These are phyloP conservation scores for Torulaspora maleeae DNA, from an alignment of 805 yeast genomes.

Conservation along the genomic window DNA sequence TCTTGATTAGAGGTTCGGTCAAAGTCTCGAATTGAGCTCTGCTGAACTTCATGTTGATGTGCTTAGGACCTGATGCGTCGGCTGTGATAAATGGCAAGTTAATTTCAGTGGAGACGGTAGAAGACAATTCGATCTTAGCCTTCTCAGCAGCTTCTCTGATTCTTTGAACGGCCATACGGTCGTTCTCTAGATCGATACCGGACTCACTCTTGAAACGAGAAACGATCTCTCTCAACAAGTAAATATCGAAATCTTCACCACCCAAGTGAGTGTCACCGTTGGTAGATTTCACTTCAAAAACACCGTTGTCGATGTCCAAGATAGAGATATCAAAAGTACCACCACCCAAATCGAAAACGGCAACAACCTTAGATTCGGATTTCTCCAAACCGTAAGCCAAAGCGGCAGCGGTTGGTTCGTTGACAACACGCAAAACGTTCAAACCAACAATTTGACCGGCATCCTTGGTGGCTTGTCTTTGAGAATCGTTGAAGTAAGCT, in stretches of 20 bases:
- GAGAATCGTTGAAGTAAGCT: constrained; percentile 78
- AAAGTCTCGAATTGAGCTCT: constrained; percentile 70
- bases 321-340: constrained; percentile 98
- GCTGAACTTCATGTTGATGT: constrained; percentile 59
- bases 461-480: constrained; percentile 85
- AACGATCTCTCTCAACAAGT: constrained; percentile 77
- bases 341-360: constrained; percentile 97
- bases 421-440: constrained; percentile 73
- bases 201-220: constrained; percentile 72
- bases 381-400: constrained; percentile 92
- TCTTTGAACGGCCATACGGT: constrained; percentile 69
- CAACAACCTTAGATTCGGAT: constrained; percentile 72
- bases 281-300: constrained; percentile 94
- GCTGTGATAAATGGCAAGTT: constrained; percentile 78
- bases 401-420: constrained; percentile 90
- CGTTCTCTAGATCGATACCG: constrained; percentile 53
- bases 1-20: constrained; percentile 62
- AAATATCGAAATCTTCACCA: constrained; percentile 85
- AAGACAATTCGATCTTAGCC: constrained; percentile 74
- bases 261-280: constrained; percentile 89
- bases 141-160: constrained; percentile 81
- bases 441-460: constrained; percentile 97
- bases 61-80: constrained; percentile 69
- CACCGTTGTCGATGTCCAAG: constrained; percentile 95
- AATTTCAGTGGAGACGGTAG: constrained; percentile 61